Base-by-base conservation (phyloP, 257 asterid genomes). In the Rubia yunnanensis region DNA sequence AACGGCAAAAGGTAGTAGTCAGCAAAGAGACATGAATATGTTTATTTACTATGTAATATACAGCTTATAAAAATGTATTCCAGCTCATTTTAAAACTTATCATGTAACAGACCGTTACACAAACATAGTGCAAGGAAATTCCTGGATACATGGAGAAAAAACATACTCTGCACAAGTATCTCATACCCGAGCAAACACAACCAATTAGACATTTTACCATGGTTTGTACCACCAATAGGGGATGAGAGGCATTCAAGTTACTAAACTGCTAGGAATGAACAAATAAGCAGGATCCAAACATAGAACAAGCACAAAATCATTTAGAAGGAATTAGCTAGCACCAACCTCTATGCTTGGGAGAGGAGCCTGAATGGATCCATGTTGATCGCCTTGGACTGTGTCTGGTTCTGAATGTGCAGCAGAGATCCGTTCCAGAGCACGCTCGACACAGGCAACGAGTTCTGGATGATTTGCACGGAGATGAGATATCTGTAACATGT, bases 401-500 rank as follows among this genome's bases (percentile, higher is more conserved):
- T 86, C 96, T 23, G 86, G 76, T 73, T 90, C 96, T 70, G 84
- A 72, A 76, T 85, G 91, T 65, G 84, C 78, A 11, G 89, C 84
- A 50, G 97, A 86, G 38, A 82, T 80, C 76, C 78, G 80, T 55
- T 75, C 82, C 69, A 94, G 96, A 46, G 89, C 83, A 76, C 80
- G 75, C 73, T 94, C 96, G 76, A 91, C 82, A 64, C 76, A 81
- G 35, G 80, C 73, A 69, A 88, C 89, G 76, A 90, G 88, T 27
- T 90, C 95, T 34, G 84, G 36, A 70, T 90, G 86, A 39, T 84
- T 78, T 60, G 74, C 92, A 68, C 98, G 99, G 71, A 90, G 66
- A 75, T 94, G 98, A 73, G 98, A 86, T 85, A 94, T 94, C 76
- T 90, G 98, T 72, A 90, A 69, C 72, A 94, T 86, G 79, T 90